Evolutionary conservation across 2,329 filamentous ascomycete genomes (phyloP).

Genomic region (Mycosphaerella sp.): DNA sequence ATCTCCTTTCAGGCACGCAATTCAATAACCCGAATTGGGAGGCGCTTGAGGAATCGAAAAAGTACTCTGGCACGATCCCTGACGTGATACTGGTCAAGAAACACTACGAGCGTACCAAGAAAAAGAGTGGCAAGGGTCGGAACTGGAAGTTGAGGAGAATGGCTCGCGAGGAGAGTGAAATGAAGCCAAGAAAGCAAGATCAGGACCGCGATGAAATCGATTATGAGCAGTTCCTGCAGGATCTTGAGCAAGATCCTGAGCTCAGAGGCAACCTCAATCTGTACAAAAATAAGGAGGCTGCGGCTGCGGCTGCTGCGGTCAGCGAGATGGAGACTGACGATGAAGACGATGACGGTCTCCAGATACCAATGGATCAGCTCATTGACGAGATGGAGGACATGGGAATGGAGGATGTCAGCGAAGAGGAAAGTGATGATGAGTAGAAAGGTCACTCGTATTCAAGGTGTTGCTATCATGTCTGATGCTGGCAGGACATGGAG

Average conservation of each 20-base stretch:
- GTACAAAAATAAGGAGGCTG: conserved; percentile 62
- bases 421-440: conserved; percentile 19
- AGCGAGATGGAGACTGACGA: conserved; percentile 54
- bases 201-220: conserved; percentile 84
- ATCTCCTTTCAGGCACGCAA: conserved; percentile 79
- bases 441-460: neutral
- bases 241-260: conserved; percentile 93
- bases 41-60: conserved; percentile 68
- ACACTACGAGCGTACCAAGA: conserved; percentile 74
- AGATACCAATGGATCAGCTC: conserved; percentile 53
- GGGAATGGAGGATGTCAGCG: conserved; percentile 54
- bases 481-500: conserved; percentile 1
- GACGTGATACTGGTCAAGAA: conserved; percentile 98
- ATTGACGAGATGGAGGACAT: conserved; percentile 92
- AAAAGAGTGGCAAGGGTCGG: conserved; percentile 53
- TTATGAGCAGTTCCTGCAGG: conserved; percentile 94
- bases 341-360: conserved; percentile 49
- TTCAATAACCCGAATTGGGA: conserved; percentile 88
- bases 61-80: conserved; percentile 72
- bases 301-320: conserved; percentile 56
- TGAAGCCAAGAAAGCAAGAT: conserved; percentile 79
- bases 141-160: conserved; percentile 96
- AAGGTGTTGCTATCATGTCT: neutral
- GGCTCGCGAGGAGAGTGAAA: conserved; percentile 79
- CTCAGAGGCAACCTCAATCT: conserved; percentile 75